phyloP scores from a whole-genome alignment of 768 basidiomycete species.

The Tubosaeta sp. region DNA sequence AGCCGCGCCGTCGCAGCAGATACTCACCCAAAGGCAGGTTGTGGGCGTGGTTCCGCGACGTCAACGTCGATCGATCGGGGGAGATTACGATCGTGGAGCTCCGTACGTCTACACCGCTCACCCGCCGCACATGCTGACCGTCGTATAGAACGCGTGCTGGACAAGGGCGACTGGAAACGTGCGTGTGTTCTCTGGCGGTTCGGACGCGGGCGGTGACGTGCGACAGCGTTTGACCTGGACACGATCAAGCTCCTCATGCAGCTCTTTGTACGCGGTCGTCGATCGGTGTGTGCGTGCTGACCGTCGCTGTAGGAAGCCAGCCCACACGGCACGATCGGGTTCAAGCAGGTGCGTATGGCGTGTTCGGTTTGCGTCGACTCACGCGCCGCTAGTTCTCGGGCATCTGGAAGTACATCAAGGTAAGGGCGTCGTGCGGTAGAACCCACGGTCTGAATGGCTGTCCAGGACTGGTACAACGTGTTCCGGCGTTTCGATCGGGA shows the following conservation, averaged over 20 bases:
- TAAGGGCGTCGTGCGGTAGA: slow-evolving; percentile 8
- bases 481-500: slow-evolving; percentile 85
- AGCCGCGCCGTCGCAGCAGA: no score
- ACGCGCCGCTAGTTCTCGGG: slow-evolving; percentile 50
- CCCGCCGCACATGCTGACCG: not conserved
- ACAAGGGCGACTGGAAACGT: slow-evolving; percentile 76
- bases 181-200: slow-evolving; percentile 26
- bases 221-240: slow-evolving; percentile 74
- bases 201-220: not conserved
- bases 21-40: slow-evolving; percentile 38
- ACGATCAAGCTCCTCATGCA: slow-evolving; percentile 83
- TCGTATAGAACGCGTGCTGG: slow-evolving; percentile 40
- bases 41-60: slow-evolving; percentile 69
- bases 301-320: slow-evolving; percentile 40
- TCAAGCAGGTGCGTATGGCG: slow-evolving; percentile 54
- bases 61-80: slow-evolving; percentile 68
- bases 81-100: slow-evolving; percentile 62
- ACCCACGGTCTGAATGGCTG: not conserved
- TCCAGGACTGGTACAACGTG: slow-evolving; percentile 77
- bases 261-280: slow-evolving; percentile 54
- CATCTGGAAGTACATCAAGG: slow-evolving; percentile 81
- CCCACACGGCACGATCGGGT: slow-evolving; percentile 74
- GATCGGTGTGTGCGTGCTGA: not conserved
- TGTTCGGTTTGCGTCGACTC: not conserved
- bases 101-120: slow-evolving; percentile 41